Evolutionary conservation across 1,284 basidiomycete genomes (phyloP), one percentile per base, ranked within the genome.

Genomic region (Stereum hirsutum): DNA sequence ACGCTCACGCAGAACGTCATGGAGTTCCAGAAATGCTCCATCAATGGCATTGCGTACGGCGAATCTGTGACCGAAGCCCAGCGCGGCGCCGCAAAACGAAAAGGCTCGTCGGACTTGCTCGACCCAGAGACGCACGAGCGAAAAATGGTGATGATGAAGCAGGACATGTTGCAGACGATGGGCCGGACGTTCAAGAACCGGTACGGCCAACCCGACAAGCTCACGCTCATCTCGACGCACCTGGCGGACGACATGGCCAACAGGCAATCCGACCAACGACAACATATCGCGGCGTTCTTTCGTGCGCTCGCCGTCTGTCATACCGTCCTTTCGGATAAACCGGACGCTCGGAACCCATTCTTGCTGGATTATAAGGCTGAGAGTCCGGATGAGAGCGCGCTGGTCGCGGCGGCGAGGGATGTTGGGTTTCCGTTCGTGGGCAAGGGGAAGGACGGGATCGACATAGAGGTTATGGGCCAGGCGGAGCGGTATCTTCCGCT

Each of bases 1-100:
- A 96, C 93, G 1, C 77, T 96, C 43, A 96, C 93, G 2, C 91
- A 97, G 63, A 98, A 94, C 64, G 68, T 96, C 51, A 99, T 98
- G 94, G 94, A 97, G 69, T 97, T 96, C 66, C 93, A 97, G 61
- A 93, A 91, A 60, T 96, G 92, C 55, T 95, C 91, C 0, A 75
- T 97, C 50, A 67, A 81, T 46, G 94, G 93, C 2, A 66, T 90
- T 0, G 56, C 80, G 0, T 97, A 96, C 55, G 94, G 92, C 14
- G 93, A 98, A 55, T 94, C 93, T 10, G 61, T 98, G 46, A 97
- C 94, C 0, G 95, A 98, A 62, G 94, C 93, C 0, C 93, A 95
- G 67, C 78, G 91, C 30, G 94, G 95, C 19, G 87, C 91, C 0
- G 88, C 89, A 10, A 88, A 84, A 51, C 76, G 94, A 4, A 76